Conservation (phyloP, 441 rosid species). For the Populus hybrid region DNA sequence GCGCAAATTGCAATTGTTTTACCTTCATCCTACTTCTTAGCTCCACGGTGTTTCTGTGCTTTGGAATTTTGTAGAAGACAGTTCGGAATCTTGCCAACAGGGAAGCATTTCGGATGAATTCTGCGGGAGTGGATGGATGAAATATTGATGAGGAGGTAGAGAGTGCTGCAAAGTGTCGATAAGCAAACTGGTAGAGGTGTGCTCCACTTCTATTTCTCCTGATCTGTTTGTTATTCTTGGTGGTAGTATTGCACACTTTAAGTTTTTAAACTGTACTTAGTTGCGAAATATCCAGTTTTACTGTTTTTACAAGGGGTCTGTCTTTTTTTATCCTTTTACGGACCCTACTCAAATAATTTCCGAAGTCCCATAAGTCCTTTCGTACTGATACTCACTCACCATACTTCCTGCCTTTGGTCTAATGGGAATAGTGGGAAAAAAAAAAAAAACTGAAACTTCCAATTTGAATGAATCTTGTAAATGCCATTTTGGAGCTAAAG, state of each 20-base stretch:
- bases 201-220: neutral
- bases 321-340: neutral
- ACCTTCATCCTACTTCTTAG: neutral
- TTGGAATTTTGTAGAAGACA: slow-evolving; percentile 54
- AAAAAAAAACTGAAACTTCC: neutral
- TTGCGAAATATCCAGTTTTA: neutral
- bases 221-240: neutral
- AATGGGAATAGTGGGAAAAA: neutral
- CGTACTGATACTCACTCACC: neutral
- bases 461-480: neutral
- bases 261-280: neutral
- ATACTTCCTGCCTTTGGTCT: neutral
- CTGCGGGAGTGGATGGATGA: slow-evolving; percentile 93
- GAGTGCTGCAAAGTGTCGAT: slow-evolving; percentile 59
- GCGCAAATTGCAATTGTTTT: neutral
- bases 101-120: slow-evolving; percentile 95
- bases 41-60: neutral
- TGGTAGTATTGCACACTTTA: neutral
- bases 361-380: neutral
- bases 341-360: neutral
- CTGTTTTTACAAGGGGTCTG: neutral
- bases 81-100: slow-evolving; percentile 85
- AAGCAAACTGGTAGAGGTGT: slow-evolving; percentile 60
- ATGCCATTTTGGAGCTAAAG: neutral
- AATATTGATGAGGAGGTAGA: slow-evolving; percentile 64